Conservation (phyloP, 495 filamentous ascomycete species). For the Aspergillus cristatus region DNA sequence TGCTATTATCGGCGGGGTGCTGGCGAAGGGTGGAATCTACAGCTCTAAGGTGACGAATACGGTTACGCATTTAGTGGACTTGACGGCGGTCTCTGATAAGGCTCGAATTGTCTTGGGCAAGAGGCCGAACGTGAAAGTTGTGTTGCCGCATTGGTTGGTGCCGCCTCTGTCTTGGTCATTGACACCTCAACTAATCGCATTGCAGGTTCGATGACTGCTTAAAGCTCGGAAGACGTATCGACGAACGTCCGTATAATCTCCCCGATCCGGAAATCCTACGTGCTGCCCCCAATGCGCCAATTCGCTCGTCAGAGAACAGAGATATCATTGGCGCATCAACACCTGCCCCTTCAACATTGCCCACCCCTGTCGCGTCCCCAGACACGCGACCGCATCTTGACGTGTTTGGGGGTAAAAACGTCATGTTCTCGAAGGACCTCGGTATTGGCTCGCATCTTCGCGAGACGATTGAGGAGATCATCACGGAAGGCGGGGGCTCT, state of each 20-base stretch:
- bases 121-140: slow-evolving; percentile 62
- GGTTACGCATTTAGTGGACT: slow-evolving; percentile 83
- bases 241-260: slow-evolving; percentile 77
- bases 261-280: slow-evolving; percentile 75
- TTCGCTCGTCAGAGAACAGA: slow-evolving; percentile 46
- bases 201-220: slow-evolving; percentile 92
- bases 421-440: slow-evolving; percentile 60
- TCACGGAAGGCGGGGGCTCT: slow-evolving; percentile 57
- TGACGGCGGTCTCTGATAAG: slow-evolving; percentile 66
- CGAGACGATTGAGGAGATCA: slow-evolving; percentile 58
- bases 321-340: slow-evolving; percentile 68
- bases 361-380: slow-evolving; percentile 30
- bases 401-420: slow-evolving; percentile 46
- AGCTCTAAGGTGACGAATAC: slow-evolving; percentile 55
- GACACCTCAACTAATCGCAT: neutral
- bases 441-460: slow-evolving; percentile 54
- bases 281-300: slow-evolving; percentile 40
- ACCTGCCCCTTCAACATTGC: slow-evolving; percentile 48
- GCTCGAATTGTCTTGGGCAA: slow-evolving; percentile 54
- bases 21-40: slow-evolving; percentile 83
- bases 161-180: neutral
- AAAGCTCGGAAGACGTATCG: slow-evolving; percentile 77
- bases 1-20: slow-evolving; percentile 78
- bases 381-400: slow-evolving; percentile 26
- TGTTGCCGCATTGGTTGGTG: slow-evolving; percentile 86